These are phyloP conservation scores for Striga asiatica DNA, from an alignment of 257 asterid species.

Conservation along the genomic window DNA sequence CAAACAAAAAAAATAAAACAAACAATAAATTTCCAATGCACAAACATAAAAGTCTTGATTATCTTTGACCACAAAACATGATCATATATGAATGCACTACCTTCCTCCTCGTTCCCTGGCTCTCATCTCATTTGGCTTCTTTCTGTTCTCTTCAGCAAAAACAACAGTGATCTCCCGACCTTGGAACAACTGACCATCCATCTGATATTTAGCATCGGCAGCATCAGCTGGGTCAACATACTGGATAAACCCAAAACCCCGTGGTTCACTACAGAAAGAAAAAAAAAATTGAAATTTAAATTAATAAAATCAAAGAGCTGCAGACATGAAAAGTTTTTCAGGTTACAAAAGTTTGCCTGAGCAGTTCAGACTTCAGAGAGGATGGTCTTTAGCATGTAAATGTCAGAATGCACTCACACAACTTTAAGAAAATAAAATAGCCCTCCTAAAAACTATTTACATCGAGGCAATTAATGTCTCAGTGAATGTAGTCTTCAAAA, in stretches of 20 bases:
- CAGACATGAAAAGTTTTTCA: neutral
- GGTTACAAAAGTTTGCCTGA: neutral
- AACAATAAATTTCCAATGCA: too few relatives aligned
- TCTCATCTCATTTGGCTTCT: conserved; percentile 68
- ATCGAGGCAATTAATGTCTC: neutral
- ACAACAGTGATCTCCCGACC: conserved; percentile 78
- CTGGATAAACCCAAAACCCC: conserved; percentile 80
- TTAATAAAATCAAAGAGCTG: neutral
- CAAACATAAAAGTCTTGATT: too few relatives aligned
- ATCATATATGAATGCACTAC: conserved; percentile 4
- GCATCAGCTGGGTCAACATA: conserved; percentile 72
- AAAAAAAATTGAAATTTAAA: neutral
- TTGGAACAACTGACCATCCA: conserved; percentile 57
- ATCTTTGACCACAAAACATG: neutral
- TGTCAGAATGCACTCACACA: too few relatives aligned
- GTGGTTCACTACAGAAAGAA: conserved; percentile 44
- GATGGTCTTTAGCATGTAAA: neutral
- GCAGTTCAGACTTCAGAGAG: neutral
- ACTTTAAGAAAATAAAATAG: neutral
- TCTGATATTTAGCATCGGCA: conserved; percentile 62
- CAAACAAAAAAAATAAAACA: neutral
- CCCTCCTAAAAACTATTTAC: neutral
- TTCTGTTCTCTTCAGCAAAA: conserved; percentile 74
- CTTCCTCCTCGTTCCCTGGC: conserved; percentile 47
- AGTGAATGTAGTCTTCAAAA: neutral